These are phyloP conservation scores for Schwanniomyces polymorphus DNA, from an alignment of 805 yeast species.

Conservation along the genomic window DNA sequence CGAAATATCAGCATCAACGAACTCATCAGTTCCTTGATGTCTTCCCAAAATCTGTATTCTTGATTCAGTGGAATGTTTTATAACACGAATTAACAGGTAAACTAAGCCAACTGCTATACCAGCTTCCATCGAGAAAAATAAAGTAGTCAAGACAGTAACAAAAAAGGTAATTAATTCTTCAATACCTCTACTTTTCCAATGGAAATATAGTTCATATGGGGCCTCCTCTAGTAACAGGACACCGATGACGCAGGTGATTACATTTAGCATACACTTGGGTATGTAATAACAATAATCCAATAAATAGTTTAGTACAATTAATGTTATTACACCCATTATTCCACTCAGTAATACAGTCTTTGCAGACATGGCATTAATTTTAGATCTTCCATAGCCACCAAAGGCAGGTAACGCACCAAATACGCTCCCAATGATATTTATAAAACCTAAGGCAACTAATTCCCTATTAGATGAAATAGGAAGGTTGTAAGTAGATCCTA, in stretches of 20 bases:
- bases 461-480: conserved; percentile 87
- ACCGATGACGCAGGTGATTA: conserved; percentile 76
- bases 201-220: conserved; percentile 75
- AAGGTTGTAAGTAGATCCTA: conserved; percentile 70
- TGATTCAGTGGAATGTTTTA: conserved; percentile 41
- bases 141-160: conserved; percentile 38
- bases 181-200: conserved; percentile 70
- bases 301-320: conserved; percentile 61
- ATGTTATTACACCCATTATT: conserved; percentile 74
- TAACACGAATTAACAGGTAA: conserved; percentile 74
- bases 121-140: conserved; percentile 70
- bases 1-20: conserved; percentile 40
- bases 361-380: conserved; percentile 82
- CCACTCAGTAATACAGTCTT: conserved; percentile 82
- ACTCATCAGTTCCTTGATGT: conserved; percentile 38
- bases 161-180: conserved; percentile 61
- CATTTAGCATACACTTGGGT: conserved; percentile 79
- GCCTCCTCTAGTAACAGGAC: conserved; percentile 70
- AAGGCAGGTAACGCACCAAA: conserved; percentile 83
- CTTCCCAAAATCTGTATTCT: conserved; percentile 47
- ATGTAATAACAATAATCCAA: conserved; percentile 66
- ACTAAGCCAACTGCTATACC: conserved; percentile 89
- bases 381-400: conserved; percentile 95
- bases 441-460: conserved; percentile 81
- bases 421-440: conserved; percentile 63